Base-by-base conservation (phyloP, 176 grass and related monocot species). In the Musa troglodytarum region DNA sequence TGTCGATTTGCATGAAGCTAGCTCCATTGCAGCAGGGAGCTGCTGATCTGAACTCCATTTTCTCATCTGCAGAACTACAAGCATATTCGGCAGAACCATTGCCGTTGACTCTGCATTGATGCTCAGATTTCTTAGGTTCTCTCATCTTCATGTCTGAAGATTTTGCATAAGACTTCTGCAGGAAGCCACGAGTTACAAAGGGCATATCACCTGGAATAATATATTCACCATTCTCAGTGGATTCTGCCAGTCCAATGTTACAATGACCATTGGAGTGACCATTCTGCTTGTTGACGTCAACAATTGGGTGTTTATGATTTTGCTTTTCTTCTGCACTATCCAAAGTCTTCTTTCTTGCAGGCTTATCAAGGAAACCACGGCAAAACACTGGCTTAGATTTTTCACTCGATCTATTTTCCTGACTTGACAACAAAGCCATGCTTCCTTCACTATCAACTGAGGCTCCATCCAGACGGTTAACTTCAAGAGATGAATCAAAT, bases 351-450 rank as follows among this genome's bases (percentile, higher is more conserved):
- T 82, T 69, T 69, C 65, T 82, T 53, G 83, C 78, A 23, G 81
- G 78, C 17, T 81, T 87, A 65, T 99, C 76, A 54, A 91, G 72
- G 52, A 91, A 86, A 85, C 95, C 88, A 64, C 52, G 74, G 69
- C 86, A 78, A 78, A 88, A 82, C 55, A 80, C 49, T 83, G 81
- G 73, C 49, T 82, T 87, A 78, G 84, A 52, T 89, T 82, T 87
- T 49, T 77, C 73, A 59, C 29, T 10, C 22, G 54, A 75, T 57
- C 79, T 80, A 81, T 88, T 92, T 11, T 65, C 73, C 50, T 63
- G 59, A 28, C 58, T 63, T 20, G 63, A 71, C 55, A 12, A 63
- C 49, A 19, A 53, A 78, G 59, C 71, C 76, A 72, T 74, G 83
- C 58, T 66, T 23, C 54, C 57, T 28, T 20, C 68, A 55, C 68